Evolutionary conservation across 805 yeast genomes (phyloP), one percentile per base, ranked within the genome.

Genomic region (Scheffersomyces ergatensis): DNA sequence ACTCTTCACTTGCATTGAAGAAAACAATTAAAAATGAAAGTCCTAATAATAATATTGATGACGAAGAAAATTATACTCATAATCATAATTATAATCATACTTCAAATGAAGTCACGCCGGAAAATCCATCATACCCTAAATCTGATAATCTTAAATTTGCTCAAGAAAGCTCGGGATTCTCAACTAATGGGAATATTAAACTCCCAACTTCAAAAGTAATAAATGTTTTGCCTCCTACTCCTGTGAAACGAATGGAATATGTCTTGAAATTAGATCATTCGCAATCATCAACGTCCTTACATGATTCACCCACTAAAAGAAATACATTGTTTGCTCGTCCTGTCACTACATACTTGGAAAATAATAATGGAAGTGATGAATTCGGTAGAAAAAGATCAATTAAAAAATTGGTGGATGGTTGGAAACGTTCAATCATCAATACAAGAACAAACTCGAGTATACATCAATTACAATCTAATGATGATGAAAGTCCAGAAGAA

Each of bases 171-270:
- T 14, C 24, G 7, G 82, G 82, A 1, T 77, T 77, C 50, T 60
- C 76, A 2, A 65, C 74, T 16, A 75, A 67, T 47, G 83, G 83
- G 14, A 60, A 65, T 37, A 57, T 78, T 35, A 70, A 67, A 60
- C 51, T 83, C 55, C 87, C 81, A 29, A 55, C 74, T 45, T 54
- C 80, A 54, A 51, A 69, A 52, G 60, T 74, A 48, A 34, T 58
- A 49, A 47, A 53, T 25, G 70, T 85, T 12, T 60, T 79, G 5
- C 89, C 90, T 2, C 78, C 82, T 3, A 83, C 89, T 0, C 90
- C 88, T 0, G 80, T 78, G 7, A 82, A 76, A 54, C 81, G 77
- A 46, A 74, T 81, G 73, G 82, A 77, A 26, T 55, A 54, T 45
- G 17, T 37, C 8, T 7, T 37, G 6, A 29, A 29, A 15, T 6